Percentiles rank a stretch among this genome's conserved stretches.
phyloP scores from a whole-genome alignment of 2,329 filamentous ascomycete genomes.

The Fusarium dlaminii region DNA sequence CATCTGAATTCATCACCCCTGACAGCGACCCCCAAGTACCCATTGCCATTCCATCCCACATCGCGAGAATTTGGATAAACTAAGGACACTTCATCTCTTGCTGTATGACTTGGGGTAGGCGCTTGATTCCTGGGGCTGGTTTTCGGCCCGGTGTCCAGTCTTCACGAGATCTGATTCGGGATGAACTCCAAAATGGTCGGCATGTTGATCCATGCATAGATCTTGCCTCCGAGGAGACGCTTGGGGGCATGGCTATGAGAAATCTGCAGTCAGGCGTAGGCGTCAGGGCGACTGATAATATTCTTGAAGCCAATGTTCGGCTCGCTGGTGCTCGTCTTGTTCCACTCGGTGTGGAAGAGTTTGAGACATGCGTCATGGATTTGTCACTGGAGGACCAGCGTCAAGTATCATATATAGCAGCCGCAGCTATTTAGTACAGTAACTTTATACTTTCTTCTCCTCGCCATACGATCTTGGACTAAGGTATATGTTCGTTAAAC shows the following conservation, averaged over 20 bases:
- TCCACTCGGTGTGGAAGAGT: background rate
- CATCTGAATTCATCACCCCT: background rate
- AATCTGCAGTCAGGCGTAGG: accelerated
- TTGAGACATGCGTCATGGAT: background rate
- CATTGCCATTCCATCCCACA: background rate
- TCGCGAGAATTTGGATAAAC: accelerated
- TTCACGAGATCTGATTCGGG: background rate
- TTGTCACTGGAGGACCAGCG: background rate
- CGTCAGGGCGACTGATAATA: background rate
- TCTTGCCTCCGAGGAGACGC: background rate
- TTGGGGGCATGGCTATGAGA: background rate
- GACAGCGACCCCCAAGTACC: background rate
- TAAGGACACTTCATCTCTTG: accelerated
- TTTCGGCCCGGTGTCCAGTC: background rate
- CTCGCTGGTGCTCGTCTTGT: background rate
- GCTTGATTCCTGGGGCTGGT: background rate
- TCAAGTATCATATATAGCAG: too few relatives aligned
- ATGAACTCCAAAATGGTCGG: background rate
- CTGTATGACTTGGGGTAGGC: accelerated
- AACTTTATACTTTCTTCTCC: too few relatives aligned
- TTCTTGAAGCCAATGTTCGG: background rate
- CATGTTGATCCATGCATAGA: background rate
- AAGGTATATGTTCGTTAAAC: too few relatives aligned
- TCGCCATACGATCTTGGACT: too few relatives aligned
- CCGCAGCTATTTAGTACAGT: too few relatives aligned